A percentile compares a stretch with the other conserved stretches of the same genome.
phyloP scores from a whole-genome alignment of 805 yeast species.

The Barnettozyma salicaria region DNA sequence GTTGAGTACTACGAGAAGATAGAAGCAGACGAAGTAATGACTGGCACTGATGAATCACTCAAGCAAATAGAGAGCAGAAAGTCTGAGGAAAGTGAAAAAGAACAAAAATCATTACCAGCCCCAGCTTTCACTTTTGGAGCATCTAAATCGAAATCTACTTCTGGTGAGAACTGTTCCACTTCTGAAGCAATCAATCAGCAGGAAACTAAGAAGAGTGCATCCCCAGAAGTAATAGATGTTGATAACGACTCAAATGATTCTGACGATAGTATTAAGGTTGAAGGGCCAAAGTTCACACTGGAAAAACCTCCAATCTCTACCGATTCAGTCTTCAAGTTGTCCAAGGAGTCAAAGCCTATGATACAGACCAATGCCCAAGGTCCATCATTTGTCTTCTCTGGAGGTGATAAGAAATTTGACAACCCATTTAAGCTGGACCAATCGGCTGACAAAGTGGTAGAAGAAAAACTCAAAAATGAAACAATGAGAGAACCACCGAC shows the following conservation, averaged over 20 bases:
- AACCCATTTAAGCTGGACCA: conserved; percentile 30
- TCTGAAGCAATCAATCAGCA: too few relatives aligned
- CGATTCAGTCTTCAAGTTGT: conserved; percentile 45
- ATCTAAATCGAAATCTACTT: background rate
- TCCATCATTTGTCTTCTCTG: conserved; percentile 36
- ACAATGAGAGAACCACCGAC: conserved; percentile 5
- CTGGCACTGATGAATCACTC: conserved; percentile 9
- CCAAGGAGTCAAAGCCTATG: conserved; percentile 21
- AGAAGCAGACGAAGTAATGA: conserved; percentile 22
- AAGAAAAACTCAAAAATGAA: conserved; percentile 8
- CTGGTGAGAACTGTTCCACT: too few relatives aligned
- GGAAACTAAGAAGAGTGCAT: conserved; percentile 12
- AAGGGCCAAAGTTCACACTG: conserved; percentile 65
- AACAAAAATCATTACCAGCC: conserved; percentile 18
- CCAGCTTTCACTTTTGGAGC: conserved; percentile 12
- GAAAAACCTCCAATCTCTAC: conserved; percentile 41
- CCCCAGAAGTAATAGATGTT: conserved; percentile 12
- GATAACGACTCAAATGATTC: conserved; percentile 39
- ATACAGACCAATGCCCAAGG: conserved; percentile 30
- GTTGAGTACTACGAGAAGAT: conserved; percentile 43
- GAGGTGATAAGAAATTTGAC: conserved; percentile 25
- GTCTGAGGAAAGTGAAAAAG: conserved; percentile 10
- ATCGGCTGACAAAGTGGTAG: conserved; percentile 5
- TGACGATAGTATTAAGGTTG: conserved; percentile 58
- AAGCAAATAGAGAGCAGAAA: conserved; percentile 14